phyloP scores from a whole-genome alignment of 2,329 filamentous ascomycete genomes.

The Cryphonectria parasitica region DNA sequence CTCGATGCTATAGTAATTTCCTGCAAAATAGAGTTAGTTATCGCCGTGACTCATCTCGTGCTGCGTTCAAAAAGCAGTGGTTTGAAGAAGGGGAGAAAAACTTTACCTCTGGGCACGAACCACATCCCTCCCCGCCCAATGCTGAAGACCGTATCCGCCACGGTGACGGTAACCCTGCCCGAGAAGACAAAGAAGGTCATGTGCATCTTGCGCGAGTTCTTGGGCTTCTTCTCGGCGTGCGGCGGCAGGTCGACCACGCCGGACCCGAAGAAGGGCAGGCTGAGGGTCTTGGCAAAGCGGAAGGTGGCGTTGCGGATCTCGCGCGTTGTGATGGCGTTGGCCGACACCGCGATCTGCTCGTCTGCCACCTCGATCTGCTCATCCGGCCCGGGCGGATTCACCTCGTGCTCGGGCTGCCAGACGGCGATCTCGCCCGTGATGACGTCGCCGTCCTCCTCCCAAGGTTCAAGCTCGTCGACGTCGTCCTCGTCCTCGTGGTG shows the following conservation, averaged over 20 bases:
- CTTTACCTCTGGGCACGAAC: slow-evolving; percentile 86
- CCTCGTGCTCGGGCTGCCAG: slow-evolving; percentile 64
- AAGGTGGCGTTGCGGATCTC: slow-evolving; percentile 72
- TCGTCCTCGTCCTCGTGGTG: slow-evolving; percentile 57
- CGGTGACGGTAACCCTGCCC: slow-evolving; percentile 79
- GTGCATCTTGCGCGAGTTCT: slow-evolving; percentile 95
- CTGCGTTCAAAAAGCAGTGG: too few relatives aligned
- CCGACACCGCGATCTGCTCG: slow-evolving; percentile 61
- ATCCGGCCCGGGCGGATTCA: slow-evolving; percentile 55
- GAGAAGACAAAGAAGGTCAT: slow-evolving; percentile 93
- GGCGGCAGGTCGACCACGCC: slow-evolving; percentile 89
- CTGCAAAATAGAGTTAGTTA: slow-evolving; percentile 48
- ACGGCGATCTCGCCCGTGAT: slow-evolving; percentile 66
- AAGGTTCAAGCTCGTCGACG: slow-evolving; percentile 64
- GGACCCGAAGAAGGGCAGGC: slow-evolving; percentile 82
- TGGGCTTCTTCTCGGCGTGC: slow-evolving; percentile 80
- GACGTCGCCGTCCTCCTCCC: slow-evolving; percentile 70
- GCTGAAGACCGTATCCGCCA: slow-evolving; percentile 76
- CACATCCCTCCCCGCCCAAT: slow-evolving; percentile 88
- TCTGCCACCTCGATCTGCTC: slow-evolving; percentile 58
- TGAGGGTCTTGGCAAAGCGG: slow-evolving; percentile 86
- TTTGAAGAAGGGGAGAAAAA: too few relatives aligned
- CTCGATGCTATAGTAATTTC: slow-evolving; percentile 89
- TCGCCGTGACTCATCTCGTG: not conserved
- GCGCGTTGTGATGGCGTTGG: slow-evolving; percentile 58